Evolutionary conservation across 75 land plant genomes (phyloP).

Genomic region (Cunninghamia lanceolata): DNA sequence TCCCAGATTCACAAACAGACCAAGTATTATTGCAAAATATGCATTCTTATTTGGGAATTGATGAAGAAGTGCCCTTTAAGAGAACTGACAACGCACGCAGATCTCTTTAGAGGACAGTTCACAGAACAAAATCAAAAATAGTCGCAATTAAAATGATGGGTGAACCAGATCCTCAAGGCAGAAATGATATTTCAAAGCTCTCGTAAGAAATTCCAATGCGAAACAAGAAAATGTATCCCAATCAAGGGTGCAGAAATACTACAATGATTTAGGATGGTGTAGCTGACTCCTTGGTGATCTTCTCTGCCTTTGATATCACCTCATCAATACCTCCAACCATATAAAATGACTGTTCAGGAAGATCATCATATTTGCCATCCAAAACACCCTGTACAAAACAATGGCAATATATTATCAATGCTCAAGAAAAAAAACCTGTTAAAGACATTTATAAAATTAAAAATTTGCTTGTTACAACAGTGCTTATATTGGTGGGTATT

Average conservation of each 20-base stretch:
- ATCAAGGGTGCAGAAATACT: background rate
- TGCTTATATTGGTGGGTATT: background rate
- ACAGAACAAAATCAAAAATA: conserved; percentile 1
- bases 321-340: conserved; percentile 98
- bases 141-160: background rate
- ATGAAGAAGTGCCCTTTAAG: background rate
- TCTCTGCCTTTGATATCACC: conserved; percentile 85
- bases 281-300: conserved; percentile 69
- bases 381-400: conserved; percentile 66
- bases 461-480: background rate
- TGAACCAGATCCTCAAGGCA: conserved; percentile 4
- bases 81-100: background rate
- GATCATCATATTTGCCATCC: conserved; percentile 91
- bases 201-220: conserved; percentile 1
- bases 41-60: background rate
- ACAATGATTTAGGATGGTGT: conserved; percentile 8
- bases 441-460: background rate
- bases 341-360: conserved; percentile 92
- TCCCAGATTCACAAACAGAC: background rate
- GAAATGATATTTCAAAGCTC: background rate
- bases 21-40: background rate
- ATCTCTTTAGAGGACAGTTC: conserved; percentile 3
- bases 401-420: background rate
- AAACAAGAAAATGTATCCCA: background rate
- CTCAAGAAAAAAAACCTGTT: background rate